Percentiles rank a stretch among this genome's conserved stretches.
phyloP scores from a whole-genome alignment of 129 eudicot genomes.

The Scalesia atractyloides region DNA sequence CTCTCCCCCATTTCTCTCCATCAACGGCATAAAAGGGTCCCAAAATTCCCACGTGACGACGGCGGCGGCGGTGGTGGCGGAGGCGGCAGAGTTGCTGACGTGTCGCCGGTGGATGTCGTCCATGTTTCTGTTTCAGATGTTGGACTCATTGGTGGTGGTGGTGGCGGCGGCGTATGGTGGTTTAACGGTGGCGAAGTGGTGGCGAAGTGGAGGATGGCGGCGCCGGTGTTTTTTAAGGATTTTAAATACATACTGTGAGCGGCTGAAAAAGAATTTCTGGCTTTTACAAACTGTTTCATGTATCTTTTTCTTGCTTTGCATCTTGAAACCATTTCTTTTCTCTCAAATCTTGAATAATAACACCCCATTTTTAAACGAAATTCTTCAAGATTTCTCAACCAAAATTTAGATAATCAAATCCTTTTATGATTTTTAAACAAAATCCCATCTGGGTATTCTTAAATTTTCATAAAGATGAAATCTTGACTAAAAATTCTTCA shows the following conservation, averaged over 20 bases:
- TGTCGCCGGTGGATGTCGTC: conserved; percentile 62
- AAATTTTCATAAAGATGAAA: neutral
- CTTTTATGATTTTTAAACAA: neutral
- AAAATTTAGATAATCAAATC: neutral
- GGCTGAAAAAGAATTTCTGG: conserved; percentile 72
- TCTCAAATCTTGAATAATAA: conserved; percentile 71
- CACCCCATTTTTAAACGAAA: conserved; percentile 59
- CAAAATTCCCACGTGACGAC: conserved; percentile 82
- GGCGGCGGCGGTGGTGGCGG: conserved; percentile 63
- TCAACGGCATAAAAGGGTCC: conserved; percentile 86
- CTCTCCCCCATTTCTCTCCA: conserved; percentile 66
- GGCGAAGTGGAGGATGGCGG: conserved; percentile 86
- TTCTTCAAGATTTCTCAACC: conserved; percentile 1
- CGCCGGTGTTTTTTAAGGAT: conserved; percentile 67
- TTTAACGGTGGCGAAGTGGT: conserved; percentile 65
- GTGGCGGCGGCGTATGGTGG: conserved; percentile 42
- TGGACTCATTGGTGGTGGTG: conserved; percentile 72
- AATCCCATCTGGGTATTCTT: neutral
- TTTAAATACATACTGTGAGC: conserved; percentile 68
- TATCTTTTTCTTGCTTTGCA: conserved; percentile 78
- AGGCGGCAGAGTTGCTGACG: conserved; percentile 51
- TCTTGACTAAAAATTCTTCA: conserved; percentile 4
- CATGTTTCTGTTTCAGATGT: conserved; percentile 51
- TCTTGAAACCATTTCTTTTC: conserved; percentile 77
- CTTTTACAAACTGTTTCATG: conserved; percentile 84